These are phyloP conservation scores for Thalassiosira profunda DNA, from an alignment of 108 stramenopile species.

Conservation along the genomic window DNA sequence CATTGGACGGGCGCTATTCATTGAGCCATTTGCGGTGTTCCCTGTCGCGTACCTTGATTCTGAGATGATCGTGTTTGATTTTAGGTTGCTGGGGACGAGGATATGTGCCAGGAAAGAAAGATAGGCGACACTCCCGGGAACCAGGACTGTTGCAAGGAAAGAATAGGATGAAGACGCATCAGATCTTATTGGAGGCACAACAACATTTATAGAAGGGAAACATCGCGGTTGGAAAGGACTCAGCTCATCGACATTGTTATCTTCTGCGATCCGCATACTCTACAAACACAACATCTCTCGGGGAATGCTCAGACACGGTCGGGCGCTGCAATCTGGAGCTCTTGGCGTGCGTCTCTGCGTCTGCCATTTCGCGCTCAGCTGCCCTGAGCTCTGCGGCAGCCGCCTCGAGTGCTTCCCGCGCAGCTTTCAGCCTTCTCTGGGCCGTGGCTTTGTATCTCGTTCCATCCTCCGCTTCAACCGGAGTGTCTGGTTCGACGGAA, in stretches of 20 bases:
- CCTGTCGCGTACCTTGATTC: constrained; percentile 76
- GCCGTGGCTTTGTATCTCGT: constrained; percentile 25
- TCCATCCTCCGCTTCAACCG: constrained; percentile 11
- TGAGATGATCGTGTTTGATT: constrained; percentile 85
- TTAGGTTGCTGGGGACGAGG: constrained; percentile 74
- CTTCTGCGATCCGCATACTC: too few species aligned
- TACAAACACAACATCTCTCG: constrained; percentile 28
- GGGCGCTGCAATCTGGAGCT: constrained; percentile 13
- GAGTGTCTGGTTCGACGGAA: background rate
- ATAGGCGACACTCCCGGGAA: too few species aligned
- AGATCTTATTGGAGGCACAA: too few species aligned
- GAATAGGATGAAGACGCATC: too few species aligned
- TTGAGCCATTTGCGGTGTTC: constrained; percentile 72
- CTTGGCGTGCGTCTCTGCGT: constrained; percentile 22
- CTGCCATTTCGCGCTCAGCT: constrained; percentile 23
- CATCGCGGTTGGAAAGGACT: too few species aligned
- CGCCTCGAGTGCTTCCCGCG: constrained; percentile 8
- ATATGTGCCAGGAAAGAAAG: constrained; percentile 73
- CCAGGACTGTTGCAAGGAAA: too few species aligned
- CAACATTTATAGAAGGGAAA: too few species aligned
- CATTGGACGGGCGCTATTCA: constrained; percentile 59
- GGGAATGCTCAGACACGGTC: background rate
- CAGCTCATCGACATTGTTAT: too few species aligned
- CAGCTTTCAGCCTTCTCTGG: constrained; percentile 17
- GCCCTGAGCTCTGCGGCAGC: constrained; percentile 25